Percentiles rank a stretch among this genome's conserved stretches.
phyloP scores from a whole-genome alignment of 192 early-diverging fungal species.

The Spinellus fusiger region DNA sequence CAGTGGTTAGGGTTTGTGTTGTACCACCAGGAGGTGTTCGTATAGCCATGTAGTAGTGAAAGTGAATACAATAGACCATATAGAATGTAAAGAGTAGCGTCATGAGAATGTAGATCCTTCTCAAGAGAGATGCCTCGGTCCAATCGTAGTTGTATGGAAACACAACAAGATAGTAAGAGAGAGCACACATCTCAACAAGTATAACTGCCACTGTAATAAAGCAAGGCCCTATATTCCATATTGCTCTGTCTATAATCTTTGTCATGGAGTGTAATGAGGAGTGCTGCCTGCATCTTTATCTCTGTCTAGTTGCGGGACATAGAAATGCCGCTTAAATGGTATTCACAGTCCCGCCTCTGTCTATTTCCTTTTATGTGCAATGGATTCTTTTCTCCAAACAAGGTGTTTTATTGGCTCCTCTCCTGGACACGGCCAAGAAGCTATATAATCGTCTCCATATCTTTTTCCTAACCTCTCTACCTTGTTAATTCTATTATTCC shows the following conservation, averaged over 20 bases:
- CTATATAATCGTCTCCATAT: no score
- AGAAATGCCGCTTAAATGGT: no score
- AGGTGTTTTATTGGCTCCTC: no score
- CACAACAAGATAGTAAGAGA: constrained; percentile 40
- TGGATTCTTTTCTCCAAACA: no score
- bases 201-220: constrained; percentile 44
- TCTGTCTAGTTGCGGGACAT: no score
- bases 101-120: constrained; percentile 26
- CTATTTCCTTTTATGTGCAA: no score
- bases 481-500: no score
- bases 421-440: no score
- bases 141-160: constrained; percentile 43
- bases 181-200: constrained; percentile 36
- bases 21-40: constrained; percentile 42
- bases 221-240: constrained; percentile 42
- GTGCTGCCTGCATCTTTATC: no score
- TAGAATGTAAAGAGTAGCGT: constrained; percentile 40
- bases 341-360: no score
- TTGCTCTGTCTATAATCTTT: constrained; percentile 36
- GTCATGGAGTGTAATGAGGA: constrained; percentile 8
- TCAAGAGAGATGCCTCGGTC: constrained; percentile 19
- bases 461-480: no score
- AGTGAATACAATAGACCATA: constrained; percentile 45
- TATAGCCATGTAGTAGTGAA: constrained; percentile 54
- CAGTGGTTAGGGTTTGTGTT: neutral